Conservation (phyloP, 2,329 filamentous ascomycete species). For the Apiospora pterosperma region DNA sequence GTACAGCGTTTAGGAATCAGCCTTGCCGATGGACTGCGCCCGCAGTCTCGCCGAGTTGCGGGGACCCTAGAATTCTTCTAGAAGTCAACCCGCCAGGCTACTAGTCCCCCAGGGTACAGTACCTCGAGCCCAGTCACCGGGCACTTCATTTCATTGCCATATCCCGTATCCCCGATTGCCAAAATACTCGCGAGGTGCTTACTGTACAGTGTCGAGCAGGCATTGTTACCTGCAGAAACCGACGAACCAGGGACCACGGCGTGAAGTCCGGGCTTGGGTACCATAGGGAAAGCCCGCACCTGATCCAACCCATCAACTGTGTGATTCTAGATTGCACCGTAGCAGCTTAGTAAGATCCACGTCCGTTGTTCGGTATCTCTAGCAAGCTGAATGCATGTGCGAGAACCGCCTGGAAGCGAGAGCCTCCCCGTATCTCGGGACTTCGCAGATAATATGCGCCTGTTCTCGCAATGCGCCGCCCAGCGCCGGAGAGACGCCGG, state of each 20-base stretch:
- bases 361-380: not conserved
- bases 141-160: not conserved
- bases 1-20: not conserved
- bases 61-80: constrained; percentile 2
- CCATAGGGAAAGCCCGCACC: not conserved
- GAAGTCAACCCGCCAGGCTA: not conserved
- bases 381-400: not conserved
- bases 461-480: not conserved
- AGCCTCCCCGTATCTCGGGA: not conserved
- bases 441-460: not conserved
- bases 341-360: not conserved
- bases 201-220: not conserved
- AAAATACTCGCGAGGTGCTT: too few species aligned
- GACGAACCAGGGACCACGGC: not conserved
- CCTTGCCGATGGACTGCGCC: constrained; percentile 2
- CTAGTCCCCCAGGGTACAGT: not conserved
- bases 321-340: not conserved
- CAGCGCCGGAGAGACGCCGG: too few species aligned
- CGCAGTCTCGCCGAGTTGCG: not conserved
- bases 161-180: not conserved
- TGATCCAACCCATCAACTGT: not conserved
- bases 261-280: not conserved
- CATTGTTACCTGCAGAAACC: not conserved
- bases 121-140: not conserved
- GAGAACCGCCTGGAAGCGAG: not conserved